Percentiles rank a stretch among this genome's conserved stretches.
phyloP scores from a whole-genome alignment of 169 alveolate genomes.

The Pseudocohnilembus persalinus region DNA sequence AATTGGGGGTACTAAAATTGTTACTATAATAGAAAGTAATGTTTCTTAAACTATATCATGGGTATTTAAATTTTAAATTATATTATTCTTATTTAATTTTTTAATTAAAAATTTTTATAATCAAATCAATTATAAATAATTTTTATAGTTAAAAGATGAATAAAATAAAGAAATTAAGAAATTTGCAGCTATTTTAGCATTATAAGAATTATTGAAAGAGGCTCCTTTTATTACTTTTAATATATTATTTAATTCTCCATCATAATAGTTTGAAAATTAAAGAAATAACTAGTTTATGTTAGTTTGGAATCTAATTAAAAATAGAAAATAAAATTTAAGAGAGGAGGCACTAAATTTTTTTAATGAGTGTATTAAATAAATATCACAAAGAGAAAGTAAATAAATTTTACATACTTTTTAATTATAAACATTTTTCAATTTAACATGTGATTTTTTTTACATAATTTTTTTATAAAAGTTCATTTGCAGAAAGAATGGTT shows the following conservation, averaged over 20 bases:
- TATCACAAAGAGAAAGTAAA: conserved; percentile 53
- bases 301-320: conserved; percentile 35
- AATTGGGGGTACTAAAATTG: conserved; percentile 39
- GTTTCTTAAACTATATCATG: conserved; percentile 20
- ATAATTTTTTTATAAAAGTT: not conserved
- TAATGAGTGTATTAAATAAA: conserved; percentile 35
- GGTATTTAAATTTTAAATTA: not conserved
- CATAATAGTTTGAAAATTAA: not conserved
- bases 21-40: conserved; percentile 13
- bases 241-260: conserved; percentile 32
- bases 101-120: no score
- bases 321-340: conserved; percentile 46
- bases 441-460: not conserved
- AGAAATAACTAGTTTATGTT: not conserved
- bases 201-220: conserved; percentile 58
- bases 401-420: conserved; percentile 7
- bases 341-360: conserved; percentile 63
- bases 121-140: no score
- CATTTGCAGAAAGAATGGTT: conserved; percentile 11
- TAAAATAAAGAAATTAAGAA: conserved; percentile 43
- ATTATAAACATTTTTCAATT: conserved; percentile 9
- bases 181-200: conserved; percentile 57
- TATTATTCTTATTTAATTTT: no score
- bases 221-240: conserved; percentile 68
- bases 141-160: not conserved